Evolutionary conservation across 2,329 filamentous ascomycete genomes (phyloP), one percentile per base, ranked within the genome.

Genomic region (Xylariaceae sp.): DNA sequence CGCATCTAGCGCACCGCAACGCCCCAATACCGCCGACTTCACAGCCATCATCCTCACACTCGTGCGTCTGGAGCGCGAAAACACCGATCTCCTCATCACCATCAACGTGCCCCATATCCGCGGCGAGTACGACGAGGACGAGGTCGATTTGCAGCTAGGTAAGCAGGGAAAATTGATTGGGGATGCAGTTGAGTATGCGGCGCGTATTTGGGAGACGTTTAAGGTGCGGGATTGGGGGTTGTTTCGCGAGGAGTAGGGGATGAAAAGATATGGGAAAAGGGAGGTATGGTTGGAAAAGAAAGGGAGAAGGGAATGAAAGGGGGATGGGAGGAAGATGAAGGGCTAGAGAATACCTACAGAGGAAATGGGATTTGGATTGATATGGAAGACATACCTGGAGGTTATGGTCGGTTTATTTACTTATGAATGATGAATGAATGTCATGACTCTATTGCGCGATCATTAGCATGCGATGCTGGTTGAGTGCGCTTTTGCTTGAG

Each of bases 51-150:
- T 92, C 65, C 80, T 96, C 65, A 84, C 90, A 13, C 78, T 97
- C 47, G 76, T 97, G 58, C 82, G 93, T 13, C 79, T 97, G 51
- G 87, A 87, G 73, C 81, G 83, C 68, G 81, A 92, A 71, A 80
- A 79, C 59, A 93, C 92, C 1, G 93, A 97, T 74, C 77, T 97
- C 45, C 77, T 96, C 51, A 85, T 96, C 63, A 89, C 89, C 47
- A 84, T 96, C 70, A 97, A 96, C 74, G 89, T 96, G 52, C 93
- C 92, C 34, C 88, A 94, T 71, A 87, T 91, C 66, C 81, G 84
- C 66, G 87, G 87, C 63, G 84, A 89, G 72, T 91, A 91, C 71
- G 80, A 86, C 67, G 83, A 86, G 73, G 86, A 88, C 7, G 86
- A 90, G 37, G 84, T 93, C 13, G 84, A 90, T 69, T 75, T 87